A percentile compares a stretch with the other conserved stretches of the same genome.
These are phyloP conservation scores for Hordeum marinum DNA, from an alignment of 176 grass and related monocot species.

Conservation along the genomic window DNA sequence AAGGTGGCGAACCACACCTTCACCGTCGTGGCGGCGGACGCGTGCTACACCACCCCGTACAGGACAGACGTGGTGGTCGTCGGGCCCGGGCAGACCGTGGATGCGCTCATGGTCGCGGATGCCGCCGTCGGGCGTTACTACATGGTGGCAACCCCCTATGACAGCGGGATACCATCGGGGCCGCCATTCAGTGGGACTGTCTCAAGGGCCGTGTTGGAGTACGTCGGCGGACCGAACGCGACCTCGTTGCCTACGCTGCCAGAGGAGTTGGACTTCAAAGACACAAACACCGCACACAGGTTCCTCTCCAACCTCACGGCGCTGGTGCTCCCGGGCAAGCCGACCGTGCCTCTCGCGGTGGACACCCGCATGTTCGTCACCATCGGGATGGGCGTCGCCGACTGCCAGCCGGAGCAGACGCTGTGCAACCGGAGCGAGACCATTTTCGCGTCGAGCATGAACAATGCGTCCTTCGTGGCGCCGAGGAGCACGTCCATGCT, in stretches of 20 bases:
- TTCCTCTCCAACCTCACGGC: constrained; percentile 58
- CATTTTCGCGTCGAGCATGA: constrained; percentile 61
- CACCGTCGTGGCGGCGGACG: constrained; percentile 59
- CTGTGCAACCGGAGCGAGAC: constrained; percentile 8
- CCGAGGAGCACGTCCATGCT: constrained; percentile 44
- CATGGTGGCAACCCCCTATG: constrained; percentile 41
- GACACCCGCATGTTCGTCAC: constrained; percentile 57
- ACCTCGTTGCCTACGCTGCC: constrained; percentile 5
- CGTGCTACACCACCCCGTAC: constrained; percentile 64
- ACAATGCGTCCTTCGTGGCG: constrained; percentile 62
- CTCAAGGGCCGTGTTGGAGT: constrained; percentile 34
- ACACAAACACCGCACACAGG: constrained; percentile 28
- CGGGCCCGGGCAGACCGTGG: constrained; percentile 58
- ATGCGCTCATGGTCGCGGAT: constrained; percentile 46
- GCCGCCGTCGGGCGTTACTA: constrained; percentile 32
- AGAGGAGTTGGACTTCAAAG: neutral
- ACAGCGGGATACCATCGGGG: neutral
- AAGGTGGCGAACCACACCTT: constrained; percentile 55
- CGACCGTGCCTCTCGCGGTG: constrained; percentile 40
- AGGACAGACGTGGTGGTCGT: constrained; percentile 48
- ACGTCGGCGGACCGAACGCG: neutral
- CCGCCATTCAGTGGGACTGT: neutral
- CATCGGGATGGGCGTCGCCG: constrained; percentile 37
- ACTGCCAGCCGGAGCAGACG: constrained; percentile 35
- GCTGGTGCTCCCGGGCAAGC: constrained; percentile 20